Evolutionary conservation across 148 eudicot species (phyloP), one percentile per base, ranked within the genome.

Genomic region (Suaeda aralocaspica): DNA sequence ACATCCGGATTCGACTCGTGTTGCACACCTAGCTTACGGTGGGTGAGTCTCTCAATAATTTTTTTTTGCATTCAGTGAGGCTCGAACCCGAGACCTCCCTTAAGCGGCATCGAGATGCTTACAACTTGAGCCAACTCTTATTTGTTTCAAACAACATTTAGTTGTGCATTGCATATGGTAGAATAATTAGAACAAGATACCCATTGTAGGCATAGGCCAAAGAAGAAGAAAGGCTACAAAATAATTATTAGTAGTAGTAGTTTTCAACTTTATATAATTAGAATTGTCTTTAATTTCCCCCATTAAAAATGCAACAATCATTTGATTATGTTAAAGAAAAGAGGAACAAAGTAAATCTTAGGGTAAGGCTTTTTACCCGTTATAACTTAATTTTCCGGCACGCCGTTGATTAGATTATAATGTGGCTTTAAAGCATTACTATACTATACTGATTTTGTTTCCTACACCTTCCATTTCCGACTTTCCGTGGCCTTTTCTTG

Each of bases 331-430:
- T 59, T 59, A 31, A 59, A 59, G 39, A 59, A 59, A 59, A 59
- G 63, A 59, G 63, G 63, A 18, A 59, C 39, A 59, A 0, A 30
- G 61, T 28, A 33, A 24, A 59, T 59, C 64, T 59, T 59, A 6
- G 9, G 42, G 22, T 29, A 31, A 29, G 30, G 31, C 44, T 19
- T 34, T 59, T 19, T 34, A 33, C 42, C 25, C 31, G 25, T 60
- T 60, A 60, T 60, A 19, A 31, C 64, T 31, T 33, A 42, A 34
- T 60, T 60, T 33, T n/a, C 64, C 44, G 64, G 64, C 44, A 60
- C 64, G 64, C 64, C 44, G 64, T 60, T 60, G 44, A 60, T 60
- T 60, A 60, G 64, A 60, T 60, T 60, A 60, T 60, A 60, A 60
- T 60, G 64, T 60, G 64, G 64, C 64, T 60, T 57, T 28, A 57